These are phyloP conservation scores for Pichia nanzhaoensis DNA, from an alignment of 805 yeast genomes.

Conservation along the genomic window DNA sequence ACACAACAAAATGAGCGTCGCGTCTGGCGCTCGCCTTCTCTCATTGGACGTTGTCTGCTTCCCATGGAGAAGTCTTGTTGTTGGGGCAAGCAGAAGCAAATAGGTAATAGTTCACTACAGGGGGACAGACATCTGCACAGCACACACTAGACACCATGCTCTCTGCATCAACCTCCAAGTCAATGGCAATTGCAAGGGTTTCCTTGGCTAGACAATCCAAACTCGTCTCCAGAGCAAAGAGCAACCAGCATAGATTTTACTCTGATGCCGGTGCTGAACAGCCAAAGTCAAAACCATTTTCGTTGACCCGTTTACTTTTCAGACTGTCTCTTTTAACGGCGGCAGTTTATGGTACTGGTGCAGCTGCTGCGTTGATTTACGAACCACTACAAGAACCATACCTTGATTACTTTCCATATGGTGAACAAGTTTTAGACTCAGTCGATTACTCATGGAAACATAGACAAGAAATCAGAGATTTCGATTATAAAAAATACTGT, in stretches of 20 bases:
- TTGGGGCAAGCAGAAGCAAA: no score
- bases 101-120: no score
- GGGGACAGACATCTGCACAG: no score
- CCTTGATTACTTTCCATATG: conserved; percentile 59
- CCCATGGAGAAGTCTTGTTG: no score
- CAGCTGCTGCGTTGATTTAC: conserved; percentile 47
- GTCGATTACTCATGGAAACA: conserved; percentile 36
- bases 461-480: conserved; percentile 18
- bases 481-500: conserved; percentile 11
- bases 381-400: conserved; percentile 57
- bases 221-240: background rate
- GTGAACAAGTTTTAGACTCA: conserved; percentile 45
- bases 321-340: conserved; percentile 23
- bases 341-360: conserved; percentile 49
- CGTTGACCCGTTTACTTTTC: conserved; percentile 22
- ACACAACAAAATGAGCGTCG: background rate
- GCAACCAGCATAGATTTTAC: conserved; percentile 11
- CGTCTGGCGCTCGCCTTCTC: no score
- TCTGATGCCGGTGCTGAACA: background rate
- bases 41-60: no score
- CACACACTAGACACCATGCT: conserved; percentile 4
- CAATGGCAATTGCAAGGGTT: conserved; percentile 11
- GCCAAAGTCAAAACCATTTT: conserved; percentile 17
- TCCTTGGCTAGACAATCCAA: conserved; percentile 11
- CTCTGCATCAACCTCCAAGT: conserved; percentile 5